phyloP scores from a whole-genome alignment of 306 rosid species.

The Prunus mume region DNA sequence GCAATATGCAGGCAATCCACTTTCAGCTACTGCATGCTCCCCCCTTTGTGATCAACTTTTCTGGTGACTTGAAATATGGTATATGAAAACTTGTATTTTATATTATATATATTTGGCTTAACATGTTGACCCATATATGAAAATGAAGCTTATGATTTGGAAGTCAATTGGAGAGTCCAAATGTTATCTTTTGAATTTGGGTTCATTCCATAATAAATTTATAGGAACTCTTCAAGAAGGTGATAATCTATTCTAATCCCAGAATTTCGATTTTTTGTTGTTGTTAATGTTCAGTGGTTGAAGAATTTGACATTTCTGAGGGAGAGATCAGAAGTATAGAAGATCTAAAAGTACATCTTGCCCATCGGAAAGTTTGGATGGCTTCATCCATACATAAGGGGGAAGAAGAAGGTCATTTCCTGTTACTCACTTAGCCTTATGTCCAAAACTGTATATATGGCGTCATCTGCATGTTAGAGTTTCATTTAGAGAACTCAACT shows the following conservation, averaged over 20 bases:
- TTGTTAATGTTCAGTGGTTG: constrained; percentile 48
- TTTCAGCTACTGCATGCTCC: constrained; percentile 87
- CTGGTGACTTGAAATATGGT: constrained; percentile 90
- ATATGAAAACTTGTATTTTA: constrained; percentile 14
- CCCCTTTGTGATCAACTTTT: constrained; percentile 62
- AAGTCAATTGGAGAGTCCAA: constrained; percentile 7
- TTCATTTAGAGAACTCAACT: constrained; percentile 9
- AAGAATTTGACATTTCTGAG: constrained; percentile 50
- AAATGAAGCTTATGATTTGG: not conserved
- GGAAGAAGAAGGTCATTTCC: constrained; percentile 81
- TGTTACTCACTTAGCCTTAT: constrained; percentile 22
- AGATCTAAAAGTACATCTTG: constrained; percentile 47
- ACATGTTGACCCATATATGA: constrained; percentile 6
- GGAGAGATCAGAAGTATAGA: constrained; percentile 41
- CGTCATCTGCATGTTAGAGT: not conserved
- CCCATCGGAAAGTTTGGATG: constrained; percentile 81
- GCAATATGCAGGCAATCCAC: constrained; percentile 71
- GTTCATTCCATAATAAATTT: constrained; percentile 1
- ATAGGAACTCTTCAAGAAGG: constrained; percentile 14
- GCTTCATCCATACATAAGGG: constrained; percentile 92
- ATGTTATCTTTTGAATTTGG: constrained; percentile 1
- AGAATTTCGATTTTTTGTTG: not conserved
- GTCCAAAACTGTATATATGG: constrained; percentile 3
- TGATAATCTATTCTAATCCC: constrained; percentile 18
- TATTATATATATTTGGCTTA: constrained; percentile 7